Evolutionary conservation across 2,329 filamentous ascomycete genomes (phyloP), one percentile per base, ranked within the genome.

Genomic region (Pseudogymnoascus sp.): DNA sequence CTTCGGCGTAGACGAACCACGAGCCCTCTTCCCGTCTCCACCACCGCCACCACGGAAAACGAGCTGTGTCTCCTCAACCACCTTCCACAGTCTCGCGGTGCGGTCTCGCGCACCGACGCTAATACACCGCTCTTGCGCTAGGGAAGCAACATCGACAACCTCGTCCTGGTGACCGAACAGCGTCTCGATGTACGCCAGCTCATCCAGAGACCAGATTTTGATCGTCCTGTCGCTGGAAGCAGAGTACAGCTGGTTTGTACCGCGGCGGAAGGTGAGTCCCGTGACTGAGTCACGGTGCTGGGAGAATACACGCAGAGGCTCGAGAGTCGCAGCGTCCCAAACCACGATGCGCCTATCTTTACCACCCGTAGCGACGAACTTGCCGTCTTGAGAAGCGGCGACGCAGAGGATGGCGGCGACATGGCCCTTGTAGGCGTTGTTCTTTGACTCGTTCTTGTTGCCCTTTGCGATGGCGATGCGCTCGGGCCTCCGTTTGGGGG

Each of bases 81-180:
- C 93, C 76, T 97, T 97, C 95, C 95, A 99, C 69, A 96, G 78
- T 64, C 95, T 83, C 40, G 93, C 95, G 1, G 93, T 97, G 64
- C 93, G 87, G 75, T 99, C 95, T 67, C 95, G 83, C 5, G 91
- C 89, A 63, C 95, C 95, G 17, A 96, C 95, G 66, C 88, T 95
- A 65, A 97, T 83, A 73, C 95, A 97, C 59, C 91, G 88, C 75
- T 97, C 95, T 69, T 92, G 87, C 1, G 88, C 87, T 66, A 96
- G 82, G 21, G 91, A 88, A 67, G 90, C 89, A 62, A 99, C 85
- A 71, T 92, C 90, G 38, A 93, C 82, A 4, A 97, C 89, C 67
- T 90, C 83, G 73, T 97, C 93, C 73, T 97, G 93, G 77, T 99
- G 95, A 50, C 95, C 95, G 72, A 97, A 97, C 0, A 99, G 81